phyloP scores from a whole-genome alignment of 2,329 filamentous ascomycete species.

The Tolypocladium guangdongense region DNA sequence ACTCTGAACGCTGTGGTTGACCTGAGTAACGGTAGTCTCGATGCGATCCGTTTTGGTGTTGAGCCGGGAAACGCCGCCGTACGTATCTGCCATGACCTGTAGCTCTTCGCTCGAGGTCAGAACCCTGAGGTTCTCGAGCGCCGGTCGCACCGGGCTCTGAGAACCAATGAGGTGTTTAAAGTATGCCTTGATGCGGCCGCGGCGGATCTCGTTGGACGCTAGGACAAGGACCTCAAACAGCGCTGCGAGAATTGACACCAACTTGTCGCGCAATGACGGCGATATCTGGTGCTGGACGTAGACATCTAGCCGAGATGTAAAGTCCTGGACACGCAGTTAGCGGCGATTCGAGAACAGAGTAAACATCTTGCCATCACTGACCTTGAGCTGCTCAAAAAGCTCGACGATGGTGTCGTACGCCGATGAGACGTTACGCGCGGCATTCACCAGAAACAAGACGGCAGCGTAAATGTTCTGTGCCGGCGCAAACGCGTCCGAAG shows the following conservation, averaged over 20 bases:
- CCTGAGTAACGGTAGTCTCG: conserved; percentile 20
- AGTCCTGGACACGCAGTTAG: conserved; percentile 20
- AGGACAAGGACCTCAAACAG: conserved; percentile 34
- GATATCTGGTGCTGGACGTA: conserved; percentile 29
- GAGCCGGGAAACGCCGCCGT: conserved; percentile 24
- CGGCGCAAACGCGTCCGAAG: conserved; percentile 27
- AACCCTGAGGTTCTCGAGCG: conserved; percentile 27
- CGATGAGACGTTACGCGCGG: conserved; percentile 31
- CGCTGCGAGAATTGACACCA: conserved; percentile 29
- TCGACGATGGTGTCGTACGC: conserved; percentile 34
- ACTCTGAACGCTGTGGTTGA: conserved; percentile 23
- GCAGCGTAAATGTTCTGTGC: conserved; percentile 30
- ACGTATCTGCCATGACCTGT: conserved; percentile 33
- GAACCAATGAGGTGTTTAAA: conserved; percentile 27
- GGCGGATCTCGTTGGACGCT: conserved; percentile 28
- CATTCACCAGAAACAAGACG: conserved; percentile 29
- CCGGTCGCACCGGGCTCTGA: conserved; percentile 26
- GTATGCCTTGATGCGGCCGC: conserved; percentile 29
- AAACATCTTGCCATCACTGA: conserved; percentile 4
- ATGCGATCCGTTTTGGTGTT: conserved; percentile 24
- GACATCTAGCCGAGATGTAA: conserved; percentile 28
- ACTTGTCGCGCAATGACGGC: conserved; percentile 23
- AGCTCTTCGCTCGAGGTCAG: conserved; percentile 30
- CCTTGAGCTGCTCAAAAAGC: conserved; percentile 29
- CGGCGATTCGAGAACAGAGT: neutral